phyloP scores from a whole-genome alignment of 495 filamentous ascomycete species.

The Aspergillus funiculosus region DNA sequence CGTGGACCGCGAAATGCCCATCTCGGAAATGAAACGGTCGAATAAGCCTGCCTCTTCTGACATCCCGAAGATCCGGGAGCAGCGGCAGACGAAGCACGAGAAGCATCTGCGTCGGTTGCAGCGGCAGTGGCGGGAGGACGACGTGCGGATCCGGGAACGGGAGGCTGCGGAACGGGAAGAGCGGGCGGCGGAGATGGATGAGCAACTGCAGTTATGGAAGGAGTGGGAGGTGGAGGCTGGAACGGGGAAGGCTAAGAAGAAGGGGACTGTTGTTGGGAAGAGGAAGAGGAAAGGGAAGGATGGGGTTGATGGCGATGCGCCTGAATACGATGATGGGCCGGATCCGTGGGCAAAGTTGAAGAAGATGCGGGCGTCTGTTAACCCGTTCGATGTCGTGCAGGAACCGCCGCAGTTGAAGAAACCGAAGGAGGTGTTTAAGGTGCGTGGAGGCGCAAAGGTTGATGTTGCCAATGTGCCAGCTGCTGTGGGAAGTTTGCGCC shows the following conservation, averaged over 20 bases:
- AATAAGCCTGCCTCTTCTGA: constrained; percentile 23
- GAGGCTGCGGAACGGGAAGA: constrained; percentile 64
- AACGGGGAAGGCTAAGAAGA: constrained; percentile 55
- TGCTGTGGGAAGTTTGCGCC: constrained; percentile 69
- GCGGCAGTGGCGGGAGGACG: constrained; percentile 70
- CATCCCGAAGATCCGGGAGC: constrained; percentile 43
- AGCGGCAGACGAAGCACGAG: constrained; percentile 71
- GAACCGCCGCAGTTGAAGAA: constrained; percentile 73
- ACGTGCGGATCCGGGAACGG: constrained; percentile 55
- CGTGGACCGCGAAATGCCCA: constrained; percentile 78
- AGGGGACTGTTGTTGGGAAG: constrained; percentile 35
- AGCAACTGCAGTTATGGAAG: constrained; percentile 42
- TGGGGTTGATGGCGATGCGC: constrained; percentile 43
- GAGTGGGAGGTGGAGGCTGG: constrained; percentile 44
- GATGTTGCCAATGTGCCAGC: constrained; percentile 71
- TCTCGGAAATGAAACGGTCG: constrained; percentile 53
- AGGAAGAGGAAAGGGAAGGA: constrained; percentile 42
- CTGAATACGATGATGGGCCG: constrained; percentile 61
- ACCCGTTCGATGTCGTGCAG: constrained; percentile 71
- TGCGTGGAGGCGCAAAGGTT: constrained; percentile 59
- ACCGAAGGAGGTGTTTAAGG: constrained; percentile 64
- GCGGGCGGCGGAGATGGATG: constrained; percentile 48
- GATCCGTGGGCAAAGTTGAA: constrained; percentile 80
- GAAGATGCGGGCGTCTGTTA: constrained; percentile 36
- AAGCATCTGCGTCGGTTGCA: constrained; percentile 76